Base-by-base conservation (phyloP, 1,284 basidiomycete species). In the Ceratobasidium sp. region DNA sequence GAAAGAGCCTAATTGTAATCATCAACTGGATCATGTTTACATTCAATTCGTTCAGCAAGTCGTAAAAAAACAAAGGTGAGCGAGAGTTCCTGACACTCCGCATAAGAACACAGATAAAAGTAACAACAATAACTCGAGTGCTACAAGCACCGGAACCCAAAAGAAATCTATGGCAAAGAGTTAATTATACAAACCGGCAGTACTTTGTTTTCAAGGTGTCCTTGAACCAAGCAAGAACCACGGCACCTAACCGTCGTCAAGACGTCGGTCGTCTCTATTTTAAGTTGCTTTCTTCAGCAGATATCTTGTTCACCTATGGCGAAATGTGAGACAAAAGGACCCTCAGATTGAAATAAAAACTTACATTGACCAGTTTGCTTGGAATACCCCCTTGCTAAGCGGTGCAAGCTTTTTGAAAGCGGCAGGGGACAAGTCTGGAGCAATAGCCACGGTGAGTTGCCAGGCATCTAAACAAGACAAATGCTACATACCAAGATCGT, bases 341-440 rank as follows among this genome's bases (percentile, higher is more conserved):
- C 10, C 27, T 10, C 7, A 10, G 41, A 44, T 12, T 10, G 12
- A 10, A 44, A 44, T 44, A 44, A 44, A 59, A 33, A n/a, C 55
- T 10, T 59, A 59, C n/a, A 59, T n/a, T 10, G 6, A 59, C 71
- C 71, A 74, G n/a, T 7, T 52, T 3, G 52, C 71, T 18, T 64
- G 20, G 1, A 74, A 14, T 1, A 74, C 71, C 18, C 71, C 71
- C 44, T 33, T 74, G 46, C 48, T 50, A 3, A 74, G 71, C 6
- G 59, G 46, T 10, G 46, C 71, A 23, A 74, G 59, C 59, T 48
- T 41, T 33, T 74, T 50, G 48, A 74, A 74, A 23, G 71, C 71
- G 3, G 44, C 30, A 23, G 59, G 71, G 16, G 71, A 74, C 59
- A 74, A 7, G 27, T 74, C 71, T 74, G 20, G 30, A 54, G 64